These are phyloP conservation scores for Begonia loranthoides DNA, from an alignment of 306 rosid species.

Conservation along the genomic window DNA sequence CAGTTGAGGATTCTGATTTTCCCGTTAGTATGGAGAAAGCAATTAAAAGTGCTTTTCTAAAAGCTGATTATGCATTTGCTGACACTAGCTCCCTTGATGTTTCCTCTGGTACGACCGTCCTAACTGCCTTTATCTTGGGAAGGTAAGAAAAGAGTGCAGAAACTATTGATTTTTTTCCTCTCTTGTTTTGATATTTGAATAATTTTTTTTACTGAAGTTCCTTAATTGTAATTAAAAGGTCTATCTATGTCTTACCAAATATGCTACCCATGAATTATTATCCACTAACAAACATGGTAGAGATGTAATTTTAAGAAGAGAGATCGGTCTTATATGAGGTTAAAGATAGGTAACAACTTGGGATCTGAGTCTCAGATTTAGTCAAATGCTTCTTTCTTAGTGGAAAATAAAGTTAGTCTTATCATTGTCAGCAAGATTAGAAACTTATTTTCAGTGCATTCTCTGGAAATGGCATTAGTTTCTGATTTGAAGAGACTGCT, in stretches of 20 bases:
- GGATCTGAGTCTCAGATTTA: too few relatives aligned
- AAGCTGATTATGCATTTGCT: conserved; percentile 60
- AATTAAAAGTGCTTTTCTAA: conserved; percentile 43
- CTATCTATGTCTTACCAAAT: background rate
- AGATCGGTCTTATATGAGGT: background rate
- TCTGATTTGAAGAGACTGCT: too few relatives aligned
- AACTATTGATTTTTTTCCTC: too few relatives aligned
- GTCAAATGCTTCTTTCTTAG: background rate
- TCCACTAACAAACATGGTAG: background rate
- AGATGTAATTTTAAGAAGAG: background rate
- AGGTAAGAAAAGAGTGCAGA: conserved; percentile 20
- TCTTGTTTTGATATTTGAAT: background rate
- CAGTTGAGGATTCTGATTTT: conserved; percentile 41
- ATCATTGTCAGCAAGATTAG: background rate
- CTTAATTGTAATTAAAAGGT: background rate
- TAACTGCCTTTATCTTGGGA: conserved; percentile 45
- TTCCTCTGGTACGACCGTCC: conserved; percentile 68
- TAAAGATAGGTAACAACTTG: too few relatives aligned
- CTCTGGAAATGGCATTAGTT: too few relatives aligned
- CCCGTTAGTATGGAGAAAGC: conserved; percentile 39
- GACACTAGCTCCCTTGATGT: conserved; percentile 52
- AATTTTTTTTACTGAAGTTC: background rate
- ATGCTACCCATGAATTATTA: background rate
- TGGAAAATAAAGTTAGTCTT: background rate
- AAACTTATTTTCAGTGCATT: too few relatives aligned